These are phyloP conservation scores for Termitomyces sp. DNA, from an alignment of 768 basidiomycete genomes.

Conservation along the genomic window DNA sequence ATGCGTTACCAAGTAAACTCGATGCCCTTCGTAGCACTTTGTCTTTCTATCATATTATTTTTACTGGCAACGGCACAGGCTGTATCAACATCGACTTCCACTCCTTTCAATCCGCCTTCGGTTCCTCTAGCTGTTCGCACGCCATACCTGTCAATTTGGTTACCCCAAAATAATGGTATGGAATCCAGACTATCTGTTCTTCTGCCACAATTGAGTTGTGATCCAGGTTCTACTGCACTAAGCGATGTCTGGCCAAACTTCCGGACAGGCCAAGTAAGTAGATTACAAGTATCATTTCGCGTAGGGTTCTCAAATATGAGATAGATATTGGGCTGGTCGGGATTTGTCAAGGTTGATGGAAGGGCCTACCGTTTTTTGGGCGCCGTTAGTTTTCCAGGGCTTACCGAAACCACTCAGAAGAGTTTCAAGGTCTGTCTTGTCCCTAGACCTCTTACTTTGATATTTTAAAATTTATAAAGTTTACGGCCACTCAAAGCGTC, in stretches of 20 bases:
- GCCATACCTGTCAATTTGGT: conserved; percentile 64
- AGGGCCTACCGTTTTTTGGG: conserved; percentile 52
- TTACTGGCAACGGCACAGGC: conserved; percentile 19
- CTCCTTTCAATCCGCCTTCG: conserved; percentile 51
- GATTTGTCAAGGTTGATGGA: conserved; percentile 55
- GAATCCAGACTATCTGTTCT: conserved; percentile 10
- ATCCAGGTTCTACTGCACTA: conserved; percentile 15
- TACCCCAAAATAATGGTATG: conserved; percentile 44
- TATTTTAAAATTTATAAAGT: conserved; percentile 27
- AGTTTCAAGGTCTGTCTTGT: conserved; percentile 36
- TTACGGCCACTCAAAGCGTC: conserved; percentile 61
- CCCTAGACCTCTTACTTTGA: background rate
- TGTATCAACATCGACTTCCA: conserved; percentile 34
- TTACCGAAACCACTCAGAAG: conserved; percentile 48
- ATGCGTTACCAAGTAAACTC: background rate
- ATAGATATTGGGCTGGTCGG: conserved; percentile 60
- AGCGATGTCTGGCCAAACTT: conserved; percentile 59
- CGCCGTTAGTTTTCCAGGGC: conserved; percentile 34
- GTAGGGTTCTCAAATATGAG: background rate
- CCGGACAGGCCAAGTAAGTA: conserved; percentile 54
- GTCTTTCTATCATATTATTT: conserved; percentile 1
- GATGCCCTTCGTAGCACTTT: background rate
- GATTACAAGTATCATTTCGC: background rate
- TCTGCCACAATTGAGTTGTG: too few relatives aligned
- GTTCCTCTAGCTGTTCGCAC: conserved; percentile 61